Conservation (phyloP, 208 protist species). For the Leishmania martiniquensis region DNA sequence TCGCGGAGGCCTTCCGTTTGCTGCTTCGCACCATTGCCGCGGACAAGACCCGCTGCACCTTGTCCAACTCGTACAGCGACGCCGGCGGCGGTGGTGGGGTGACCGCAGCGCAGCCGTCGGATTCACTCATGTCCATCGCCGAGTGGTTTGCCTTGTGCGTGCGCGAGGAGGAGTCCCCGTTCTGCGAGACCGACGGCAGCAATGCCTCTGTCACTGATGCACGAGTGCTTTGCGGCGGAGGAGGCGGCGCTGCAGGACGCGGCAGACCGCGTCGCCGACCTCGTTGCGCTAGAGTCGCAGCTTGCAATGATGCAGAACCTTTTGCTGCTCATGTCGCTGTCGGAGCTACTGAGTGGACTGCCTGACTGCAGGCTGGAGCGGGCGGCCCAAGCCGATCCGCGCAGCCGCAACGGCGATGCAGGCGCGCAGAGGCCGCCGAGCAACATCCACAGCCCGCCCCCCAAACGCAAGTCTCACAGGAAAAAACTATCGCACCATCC, state of each 20-base stretch:
- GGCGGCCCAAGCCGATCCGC: slow-evolving; percentile 7
- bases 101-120: slow-evolving; percentile 17
- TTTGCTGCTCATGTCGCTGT: slow-evolving; percentile 50
- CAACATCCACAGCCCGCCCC: neutral
- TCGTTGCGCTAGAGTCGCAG: slow-evolving; percentile 70
- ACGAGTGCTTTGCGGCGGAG: slow-evolving; percentile 51
- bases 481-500: slow-evolving; percentile 64
- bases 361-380: slow-evolving; percentile 19
- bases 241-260: slow-evolving; percentile 52
- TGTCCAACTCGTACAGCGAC: slow-evolving; percentile 24
- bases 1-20: slow-evolving; percentile 38
- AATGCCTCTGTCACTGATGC: slow-evolving; percentile 74
- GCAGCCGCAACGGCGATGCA: neutral
- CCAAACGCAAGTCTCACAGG: slow-evolving; percentile 16
- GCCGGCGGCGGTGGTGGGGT: neutral
- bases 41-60: slow-evolving; percentile 47
- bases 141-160: slow-evolving; percentile 77
- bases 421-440: neutral
- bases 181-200: slow-evolving; percentile 37
- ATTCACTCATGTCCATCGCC: slow-evolving; percentile 47
- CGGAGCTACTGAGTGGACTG: slow-evolving; percentile 62
- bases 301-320: slow-evolving; percentile 66
- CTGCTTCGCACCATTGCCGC: slow-evolving; percentile 57
- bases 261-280: slow-evolving; percentile 47
- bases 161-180: slow-evolving; percentile 67